Percentiles rank a stretch among this genome's conserved stretches.
These are phyloP conservation scores for Climacium dendroides DNA, from an alignment of 225 moss, liverwort and hornwort genomes.

Conservation along the genomic window DNA sequence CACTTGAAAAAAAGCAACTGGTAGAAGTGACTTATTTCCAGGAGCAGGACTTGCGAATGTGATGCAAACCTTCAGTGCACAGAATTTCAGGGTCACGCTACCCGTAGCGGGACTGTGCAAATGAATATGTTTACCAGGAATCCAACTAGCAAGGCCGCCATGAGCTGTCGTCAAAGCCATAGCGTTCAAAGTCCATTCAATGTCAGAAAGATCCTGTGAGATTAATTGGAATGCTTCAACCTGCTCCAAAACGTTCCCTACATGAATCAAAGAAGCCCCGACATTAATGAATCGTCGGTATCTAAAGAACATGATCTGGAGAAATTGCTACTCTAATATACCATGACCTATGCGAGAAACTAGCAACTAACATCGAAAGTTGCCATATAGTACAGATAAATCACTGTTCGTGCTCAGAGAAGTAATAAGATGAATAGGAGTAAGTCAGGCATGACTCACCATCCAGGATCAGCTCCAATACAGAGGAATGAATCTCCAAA, in stretches of 20 bases:
- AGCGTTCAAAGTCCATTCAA: slow-evolving; percentile 55
- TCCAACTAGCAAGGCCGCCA: slow-evolving; percentile 39
- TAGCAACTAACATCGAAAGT: not conserved
- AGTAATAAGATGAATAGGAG: not conserved
- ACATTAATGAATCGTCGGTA: not conserved
- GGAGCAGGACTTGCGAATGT: slow-evolving; percentile 7
- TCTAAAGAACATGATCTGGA: not conserved
- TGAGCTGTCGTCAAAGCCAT: slow-evolving; percentile 37
- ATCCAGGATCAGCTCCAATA: slow-evolving; percentile 48
- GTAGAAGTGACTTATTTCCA: not conserved
- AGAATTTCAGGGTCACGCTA: slow-evolving; percentile 27
- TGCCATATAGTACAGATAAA: not conserved
- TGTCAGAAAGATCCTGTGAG: slow-evolving; percentile 48
- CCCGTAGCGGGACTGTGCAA: slow-evolving; percentile 1
- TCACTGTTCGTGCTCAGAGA: not conserved
- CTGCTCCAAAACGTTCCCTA: slow-evolving; percentile 54
- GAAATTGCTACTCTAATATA: not conserved
- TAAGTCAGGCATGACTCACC: slow-evolving; percentile 24
- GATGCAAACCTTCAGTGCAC: slow-evolving; percentile 26
- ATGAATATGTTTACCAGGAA: slow-evolving; percentile 20
- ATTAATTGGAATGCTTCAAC: slow-evolving; percentile 39
- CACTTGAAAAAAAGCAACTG: slow-evolving; percentile 25
- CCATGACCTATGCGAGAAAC: not conserved
- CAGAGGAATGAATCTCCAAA: slow-evolving; percentile 56
- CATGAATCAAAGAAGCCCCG: not conserved